Percentiles rank a stretch among this genome's conserved stretches.
phyloP scores from a whole-genome alignment of 768 basidiomycete genomes.

The Rhizopogon rudus region DNA sequence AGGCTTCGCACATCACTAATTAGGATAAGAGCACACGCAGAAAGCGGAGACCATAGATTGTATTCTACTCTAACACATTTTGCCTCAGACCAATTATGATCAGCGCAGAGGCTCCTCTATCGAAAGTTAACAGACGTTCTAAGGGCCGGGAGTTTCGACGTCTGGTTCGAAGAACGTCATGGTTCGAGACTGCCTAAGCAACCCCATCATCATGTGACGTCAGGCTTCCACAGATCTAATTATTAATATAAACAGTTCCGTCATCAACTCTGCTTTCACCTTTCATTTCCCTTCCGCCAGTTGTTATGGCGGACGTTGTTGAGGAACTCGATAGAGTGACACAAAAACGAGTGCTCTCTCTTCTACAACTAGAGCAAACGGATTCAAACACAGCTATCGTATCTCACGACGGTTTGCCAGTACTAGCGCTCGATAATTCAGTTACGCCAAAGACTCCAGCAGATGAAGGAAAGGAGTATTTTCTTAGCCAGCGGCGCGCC shows the following conservation, averaged over 20 bases:
- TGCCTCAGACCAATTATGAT: too few species aligned
- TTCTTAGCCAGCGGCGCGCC: conserved; percentile 47
- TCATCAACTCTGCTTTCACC: not conserved
- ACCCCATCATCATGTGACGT: too few species aligned
- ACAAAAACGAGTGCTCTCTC: not conserved
- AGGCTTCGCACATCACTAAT: too few species aligned
- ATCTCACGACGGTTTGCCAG: not conserved
- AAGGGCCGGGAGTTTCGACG: too few species aligned
- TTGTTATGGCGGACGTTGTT: conserved; percentile 11
- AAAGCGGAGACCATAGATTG: too few species aligned
- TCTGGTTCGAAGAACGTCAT: too few species aligned
- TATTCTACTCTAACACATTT: too few species aligned
- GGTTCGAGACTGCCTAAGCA: too few species aligned
- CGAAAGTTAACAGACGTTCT: too few species aligned
- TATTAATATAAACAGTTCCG: not conserved
- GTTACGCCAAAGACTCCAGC: conserved; percentile 84
- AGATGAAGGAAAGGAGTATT: conserved; percentile 89
- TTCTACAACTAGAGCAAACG: not conserved
- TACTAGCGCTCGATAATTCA: conserved; percentile 13
- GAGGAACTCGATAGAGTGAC: not conserved
- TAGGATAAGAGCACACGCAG: too few species aligned
- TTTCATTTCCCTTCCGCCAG: not conserved
- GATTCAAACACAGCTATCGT: not conserved
- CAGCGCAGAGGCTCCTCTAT: too few species aligned
- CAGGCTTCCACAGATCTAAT: too few species aligned